Base-by-base conservation (phyloP, 176 grass and related monocot genomes). In the Oryza punctata region DNA sequence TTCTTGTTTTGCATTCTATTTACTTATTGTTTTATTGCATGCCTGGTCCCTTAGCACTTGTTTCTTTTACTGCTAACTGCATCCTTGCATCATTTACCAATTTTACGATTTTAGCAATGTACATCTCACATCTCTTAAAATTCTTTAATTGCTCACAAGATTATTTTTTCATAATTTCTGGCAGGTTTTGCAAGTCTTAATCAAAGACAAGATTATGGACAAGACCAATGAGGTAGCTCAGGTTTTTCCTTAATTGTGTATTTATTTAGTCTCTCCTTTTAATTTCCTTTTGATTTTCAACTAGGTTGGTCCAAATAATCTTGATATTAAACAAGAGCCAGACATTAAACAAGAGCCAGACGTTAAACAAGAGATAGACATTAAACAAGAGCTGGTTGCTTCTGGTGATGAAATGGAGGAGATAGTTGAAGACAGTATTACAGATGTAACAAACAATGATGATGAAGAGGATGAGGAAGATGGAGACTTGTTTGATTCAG, bases 401-500 rank as follows among this genome's bases (percentile, higher is more conserved):
- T 54, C 69, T 71, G 60, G 41, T 32, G 65, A 83, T 33, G 69
- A 88, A 60, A 60, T 75, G 71, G 84, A 75, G 6, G 84, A 86
- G n/a, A 69, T 88, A 8, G 16, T 82, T 76, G 77, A 84, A 67
- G 78, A 87, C 40, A 66, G 44, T 18, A 40, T 27, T 76, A 77
- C 84, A 63, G 49, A 70, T 88, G 88, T 83, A 24, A 45, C 82
- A 23, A 67, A 66, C 12, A 38, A 38, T 38, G 80, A 88, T 24
- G 85, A 94, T 50, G 72, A 82, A 46, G 88, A 76, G 3, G 63
- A 67, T 8, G 77, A 85, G 21, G 91, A 88, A 12, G 85, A 93
- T 9, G 60, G 24, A 63, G 88, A 91, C 54, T 72, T 94, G 67
- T 90, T 94, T 67, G 91, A 94, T 85, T 83, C 88, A 82, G 88